Evolutionary conservation across 805 yeast genomes (phyloP).

Genomic region (Saccharomyces kudriavzevii): DNA sequence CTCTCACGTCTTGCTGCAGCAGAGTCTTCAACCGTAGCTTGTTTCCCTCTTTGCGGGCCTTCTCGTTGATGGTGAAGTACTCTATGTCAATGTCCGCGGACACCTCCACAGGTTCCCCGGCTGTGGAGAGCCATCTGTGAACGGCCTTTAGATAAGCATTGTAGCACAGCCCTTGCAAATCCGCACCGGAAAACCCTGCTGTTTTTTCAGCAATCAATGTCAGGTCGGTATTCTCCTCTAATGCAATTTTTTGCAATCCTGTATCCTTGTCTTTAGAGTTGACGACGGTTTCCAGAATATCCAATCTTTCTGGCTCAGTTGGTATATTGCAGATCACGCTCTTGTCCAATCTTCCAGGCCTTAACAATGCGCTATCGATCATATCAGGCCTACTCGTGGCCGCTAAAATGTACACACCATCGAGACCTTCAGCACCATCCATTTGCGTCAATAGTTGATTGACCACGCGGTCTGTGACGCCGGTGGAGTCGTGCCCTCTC

Average conservation of each 20-base stretch:
- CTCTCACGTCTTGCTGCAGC: not conserved
- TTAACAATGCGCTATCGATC: conserved; percentile 84
- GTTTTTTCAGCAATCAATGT: conserved; percentile 48
- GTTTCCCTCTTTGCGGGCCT: not conserved
- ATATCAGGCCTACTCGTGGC: conserved; percentile 95
- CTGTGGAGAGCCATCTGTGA: conserved; percentile 49
- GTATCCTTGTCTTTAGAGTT: conserved; percentile 15
- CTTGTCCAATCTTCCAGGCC: conserved; percentile 96
- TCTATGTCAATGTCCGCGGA: not conserved
- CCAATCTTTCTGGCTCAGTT: conserved; percentile 54
- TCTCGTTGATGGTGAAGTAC: not conserved
- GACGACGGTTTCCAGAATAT: conserved; percentile 42
- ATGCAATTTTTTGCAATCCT: conserved; percentile 33
- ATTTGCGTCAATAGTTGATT: conserved; percentile 94
- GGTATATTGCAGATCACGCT: conserved; percentile 89
- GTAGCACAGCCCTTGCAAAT: conserved; percentile 83
- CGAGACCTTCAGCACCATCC: conserved; percentile 98
- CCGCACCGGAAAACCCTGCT: conserved; percentile 88
- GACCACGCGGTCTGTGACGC: conserved; percentile 95
- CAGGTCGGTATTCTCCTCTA: conserved; percentile 44
- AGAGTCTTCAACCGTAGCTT: not conserved
- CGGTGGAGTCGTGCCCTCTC: conserved; percentile 96
- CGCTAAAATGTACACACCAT: conserved; percentile 92
- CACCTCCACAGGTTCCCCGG: conserved; percentile 8
- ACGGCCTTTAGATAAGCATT: conserved; percentile 87